phyloP scores from a whole-genome alignment of 1,284 basidiomycete genomes.

The Papiliotrema fonsecae region DNA sequence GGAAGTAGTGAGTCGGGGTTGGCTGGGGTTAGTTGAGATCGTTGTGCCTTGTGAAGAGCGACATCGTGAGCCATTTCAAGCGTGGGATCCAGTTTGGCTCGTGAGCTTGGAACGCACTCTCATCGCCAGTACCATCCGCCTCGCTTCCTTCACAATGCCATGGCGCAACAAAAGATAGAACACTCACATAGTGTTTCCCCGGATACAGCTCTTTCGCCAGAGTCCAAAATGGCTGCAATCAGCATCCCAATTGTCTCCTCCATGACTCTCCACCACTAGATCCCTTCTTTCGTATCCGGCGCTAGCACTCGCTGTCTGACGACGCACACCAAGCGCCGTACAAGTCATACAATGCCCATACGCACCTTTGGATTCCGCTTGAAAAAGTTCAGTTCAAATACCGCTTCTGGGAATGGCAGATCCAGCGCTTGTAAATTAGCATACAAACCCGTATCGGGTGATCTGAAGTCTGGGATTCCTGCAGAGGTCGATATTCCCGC shows the following conservation, averaged over 20 bases:
- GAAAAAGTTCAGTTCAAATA: conserved; percentile 53
- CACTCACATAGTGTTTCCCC: conserved; percentile 41
- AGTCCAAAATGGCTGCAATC: conserved; percentile 62
- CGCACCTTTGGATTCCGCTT: conserved; percentile 34
- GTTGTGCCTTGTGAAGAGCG: neutral
- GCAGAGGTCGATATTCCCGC: conserved; percentile 54
- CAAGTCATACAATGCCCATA: conserved; percentile 1
- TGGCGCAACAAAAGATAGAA: too few species aligned
- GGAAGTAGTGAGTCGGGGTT: conserved; percentile 84
- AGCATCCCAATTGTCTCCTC: too few species aligned
- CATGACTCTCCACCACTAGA: too few species aligned
- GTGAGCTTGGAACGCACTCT: too few species aligned
- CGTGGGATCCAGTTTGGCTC: too few species aligned
- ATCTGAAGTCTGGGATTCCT: conserved; percentile 50
- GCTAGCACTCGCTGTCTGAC: too few species aligned
- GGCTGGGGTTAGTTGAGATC: conserved; percentile 49
- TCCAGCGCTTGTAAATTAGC: conserved; percentile 53
- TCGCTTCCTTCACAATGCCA: too few species aligned
- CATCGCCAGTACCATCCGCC: too few species aligned
- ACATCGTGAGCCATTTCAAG: too few species aligned
- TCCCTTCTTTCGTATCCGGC: too few species aligned
- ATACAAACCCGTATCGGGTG: conserved; percentile 54
- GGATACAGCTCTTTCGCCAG: conserved; percentile 85
- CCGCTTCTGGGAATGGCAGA: conserved; percentile 55
- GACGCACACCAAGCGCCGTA: neutral